A percentile compares a stretch with the other conserved stretches of the same genome.
phyloP scores from a whole-genome alignment of 2,329 filamentous ascomycete genomes.

The Ceratocystis cubensis region DNA sequence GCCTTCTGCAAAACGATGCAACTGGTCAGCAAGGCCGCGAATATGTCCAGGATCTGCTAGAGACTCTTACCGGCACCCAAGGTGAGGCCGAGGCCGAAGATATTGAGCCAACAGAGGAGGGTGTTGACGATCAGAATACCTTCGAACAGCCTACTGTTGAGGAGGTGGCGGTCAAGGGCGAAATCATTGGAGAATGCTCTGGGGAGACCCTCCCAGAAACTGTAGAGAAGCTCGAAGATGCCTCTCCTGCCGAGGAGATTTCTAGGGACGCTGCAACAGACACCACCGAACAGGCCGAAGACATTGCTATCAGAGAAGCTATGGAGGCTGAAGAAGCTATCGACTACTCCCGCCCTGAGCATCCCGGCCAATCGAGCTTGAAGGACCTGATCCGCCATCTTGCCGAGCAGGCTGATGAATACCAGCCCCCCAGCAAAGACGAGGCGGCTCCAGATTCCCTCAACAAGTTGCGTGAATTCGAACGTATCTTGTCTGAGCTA shows the following conservation, averaged over 20 bases:
- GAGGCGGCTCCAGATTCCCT: conserved; percentile 23
- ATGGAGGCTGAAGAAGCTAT: conserved; percentile 13
- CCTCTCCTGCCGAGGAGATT: not conserved
- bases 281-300: not conserved
- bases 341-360: conserved; percentile 18
- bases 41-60: conserved; percentile 40
- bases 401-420: conserved; percentile 33
- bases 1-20: conserved; percentile 36
- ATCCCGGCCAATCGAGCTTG: conserved; percentile 25
- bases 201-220: conserved; percentile 15
- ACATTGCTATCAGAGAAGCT: conserved; percentile 11
- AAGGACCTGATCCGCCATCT: conserved; percentile 42
- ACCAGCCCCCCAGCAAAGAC: conserved; percentile 22
- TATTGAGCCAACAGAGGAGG: conserved; percentile 16
- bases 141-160: conserved; percentile 1
- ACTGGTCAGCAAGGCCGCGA: conserved; percentile 33
- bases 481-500: conserved; percentile 39
- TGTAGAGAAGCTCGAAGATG: conserved; percentile 16
- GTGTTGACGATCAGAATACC: not conserved
- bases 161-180: conserved; percentile 16
- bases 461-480: conserved; percentile 37
- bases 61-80: conserved; percentile 33
- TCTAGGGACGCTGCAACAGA: not conserved
- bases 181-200: conserved; percentile 12
- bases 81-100: conserved; percentile 11